Percentiles rank a stretch among this genome's conserved stretches.
Conservation (phyloP, 2,329 filamentous ascomycete genomes). For the Venturia nashicola region DNA sequence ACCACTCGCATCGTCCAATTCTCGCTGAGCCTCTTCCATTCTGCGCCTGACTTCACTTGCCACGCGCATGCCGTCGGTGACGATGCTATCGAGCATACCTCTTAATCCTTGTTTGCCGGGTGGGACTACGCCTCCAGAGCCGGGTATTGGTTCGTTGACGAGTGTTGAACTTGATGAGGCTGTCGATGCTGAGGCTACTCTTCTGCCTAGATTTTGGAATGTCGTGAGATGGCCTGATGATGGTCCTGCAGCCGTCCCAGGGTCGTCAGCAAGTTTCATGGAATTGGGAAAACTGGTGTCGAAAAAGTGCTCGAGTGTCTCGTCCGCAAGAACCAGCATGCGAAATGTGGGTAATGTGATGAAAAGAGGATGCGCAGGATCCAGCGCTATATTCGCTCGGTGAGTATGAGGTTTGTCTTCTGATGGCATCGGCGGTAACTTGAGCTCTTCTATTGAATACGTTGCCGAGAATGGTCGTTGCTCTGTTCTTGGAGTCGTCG, state of each 20-base stretch:
- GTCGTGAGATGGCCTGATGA: slow-evolving; percentile 68
- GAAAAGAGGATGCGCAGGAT: slow-evolving; percentile 84
- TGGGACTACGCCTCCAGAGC: slow-evolving; percentile 14
- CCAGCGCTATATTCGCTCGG: slow-evolving; percentile 77
- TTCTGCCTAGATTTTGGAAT: slow-evolving; percentile 48
- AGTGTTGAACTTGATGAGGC: slow-evolving; percentile 18
- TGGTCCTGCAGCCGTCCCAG: slow-evolving; percentile 32
- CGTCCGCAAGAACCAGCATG: slow-evolving; percentile 95
- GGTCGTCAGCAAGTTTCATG: slow-evolving; percentile 69
- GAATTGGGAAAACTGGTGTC: slow-evolving; percentile 90
- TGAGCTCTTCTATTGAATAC: slow-evolving; percentile 17
- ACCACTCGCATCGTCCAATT: slow-evolving; percentile 50
- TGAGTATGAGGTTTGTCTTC: slow-evolving; percentile 52
- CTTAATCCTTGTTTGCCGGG: slow-evolving; percentile 60
- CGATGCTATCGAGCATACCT: slow-evolving; percentile 92
- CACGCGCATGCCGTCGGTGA: slow-evolving; percentile 92
- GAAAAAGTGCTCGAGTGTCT: slow-evolving; percentile 92
- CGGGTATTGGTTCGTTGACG: slow-evolving; percentile 17
- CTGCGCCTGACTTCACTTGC: slow-evolving; percentile 81
- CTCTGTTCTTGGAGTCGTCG: slow-evolving; percentile 14
- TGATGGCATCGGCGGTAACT: slow-evolving; percentile 19
- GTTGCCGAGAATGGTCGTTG: slow-evolving; percentile 14
- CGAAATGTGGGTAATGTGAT: slow-evolving; percentile 96
- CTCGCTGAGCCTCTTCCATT: slow-evolving; percentile 91
- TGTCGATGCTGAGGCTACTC: slow-evolving; percentile 36